phyloP scores from a whole-genome alignment of 108 stramenopile genomes.

The Nitzschia inconspicua region DNA sequence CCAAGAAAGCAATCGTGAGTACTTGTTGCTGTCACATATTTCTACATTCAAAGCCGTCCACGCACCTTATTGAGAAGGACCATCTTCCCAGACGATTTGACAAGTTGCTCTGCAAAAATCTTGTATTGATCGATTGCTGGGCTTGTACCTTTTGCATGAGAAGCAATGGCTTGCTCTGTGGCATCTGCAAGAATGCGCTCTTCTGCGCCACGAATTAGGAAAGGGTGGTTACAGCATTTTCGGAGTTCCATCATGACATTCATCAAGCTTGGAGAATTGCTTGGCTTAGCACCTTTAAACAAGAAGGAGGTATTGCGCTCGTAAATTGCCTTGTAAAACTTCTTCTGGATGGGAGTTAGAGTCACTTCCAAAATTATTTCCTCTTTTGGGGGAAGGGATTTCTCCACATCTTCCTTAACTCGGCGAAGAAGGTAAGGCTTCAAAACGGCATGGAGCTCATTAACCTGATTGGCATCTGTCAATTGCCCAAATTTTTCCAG shows the following conservation, averaged over 20 bases:
- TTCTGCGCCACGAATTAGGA: slow-evolving; percentile 80
- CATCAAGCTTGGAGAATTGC: slow-evolving; percentile 87
- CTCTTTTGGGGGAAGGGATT: slow-evolving; percentile 93
- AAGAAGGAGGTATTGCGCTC: slow-evolving; percentile 91
- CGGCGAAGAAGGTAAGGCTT: slow-evolving; percentile 94
- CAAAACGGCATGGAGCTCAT: slow-evolving; percentile 84
- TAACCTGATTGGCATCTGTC: slow-evolving; percentile 82
- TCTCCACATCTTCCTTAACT: slow-evolving; percentile 98
- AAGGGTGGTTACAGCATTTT: slow-evolving; percentile 97
- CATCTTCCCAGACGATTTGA: slow-evolving; percentile 89
- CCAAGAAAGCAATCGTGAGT: slow-evolving; percentile 30
- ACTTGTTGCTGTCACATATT: not conserved
- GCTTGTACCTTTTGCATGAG: slow-evolving; percentile 1
- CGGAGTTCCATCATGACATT: slow-evolving; percentile 98
- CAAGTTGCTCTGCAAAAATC: slow-evolving; percentile 77
- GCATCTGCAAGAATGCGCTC: slow-evolving; percentile 82
- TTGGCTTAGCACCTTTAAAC: slow-evolving; percentile 79
- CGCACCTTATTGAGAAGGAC: slow-evolving; percentile 65
- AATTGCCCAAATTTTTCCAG: slow-evolving; percentile 81
- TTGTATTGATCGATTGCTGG: slow-evolving; percentile 54
- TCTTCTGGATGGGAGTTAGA: slow-evolving; percentile 94
- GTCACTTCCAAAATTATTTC: slow-evolving; percentile 96
- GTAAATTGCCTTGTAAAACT: slow-evolving; percentile 96
- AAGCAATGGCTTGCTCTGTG: slow-evolving; percentile 41
- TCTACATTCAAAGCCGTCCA: not conserved